Percentiles rank a stretch among this genome's conserved stretches.
These are phyloP conservation scores for Carex scoparia DNA, from an alignment of 176 grass and related monocot species.

Conservation along the genomic window DNA sequence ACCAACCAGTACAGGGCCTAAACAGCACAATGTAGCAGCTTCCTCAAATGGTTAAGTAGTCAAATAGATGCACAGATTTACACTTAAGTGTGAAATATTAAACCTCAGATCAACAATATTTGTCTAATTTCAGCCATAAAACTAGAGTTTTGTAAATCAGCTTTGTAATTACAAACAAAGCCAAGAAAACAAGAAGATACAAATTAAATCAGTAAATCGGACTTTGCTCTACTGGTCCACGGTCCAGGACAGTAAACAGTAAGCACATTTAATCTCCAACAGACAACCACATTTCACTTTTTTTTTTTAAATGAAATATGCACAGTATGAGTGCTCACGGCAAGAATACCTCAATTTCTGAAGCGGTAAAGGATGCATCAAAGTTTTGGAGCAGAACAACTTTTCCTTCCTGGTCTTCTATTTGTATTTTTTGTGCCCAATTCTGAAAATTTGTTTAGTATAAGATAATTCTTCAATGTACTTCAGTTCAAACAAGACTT, in stretches of 20 bases:
- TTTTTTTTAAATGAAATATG: not conserved
- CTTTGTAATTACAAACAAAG: not conserved
- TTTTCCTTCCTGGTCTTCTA: constrained; percentile 42
- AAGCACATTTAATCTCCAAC: not conserved
- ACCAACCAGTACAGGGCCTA: not conserved
- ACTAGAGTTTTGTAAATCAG: not conserved
- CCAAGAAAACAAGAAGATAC: not conserved
- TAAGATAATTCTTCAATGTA: not conserved
- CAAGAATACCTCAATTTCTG: constrained; percentile 61
- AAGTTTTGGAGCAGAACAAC: constrained; percentile 86
- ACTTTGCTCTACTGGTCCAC: not conserved
- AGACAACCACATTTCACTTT: constrained; percentile 9
- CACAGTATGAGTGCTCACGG: not conserved
- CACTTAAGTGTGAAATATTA: not conserved
- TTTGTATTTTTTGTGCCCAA: constrained; percentile 44
- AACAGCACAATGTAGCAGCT: not conserved
- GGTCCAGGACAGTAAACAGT: not conserved
- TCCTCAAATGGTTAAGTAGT: not conserved
- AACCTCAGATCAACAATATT: not conserved
- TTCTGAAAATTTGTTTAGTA: constrained; percentile 41
- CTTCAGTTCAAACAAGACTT: not conserved
- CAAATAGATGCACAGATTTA: not conserved
- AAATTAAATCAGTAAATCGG: not conserved
- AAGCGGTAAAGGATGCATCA: constrained; percentile 58
- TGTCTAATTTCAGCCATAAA: not conserved